Base-by-base conservation (phyloP, 768 basidiomycete species). In the Lentinula edodes region DNA sequence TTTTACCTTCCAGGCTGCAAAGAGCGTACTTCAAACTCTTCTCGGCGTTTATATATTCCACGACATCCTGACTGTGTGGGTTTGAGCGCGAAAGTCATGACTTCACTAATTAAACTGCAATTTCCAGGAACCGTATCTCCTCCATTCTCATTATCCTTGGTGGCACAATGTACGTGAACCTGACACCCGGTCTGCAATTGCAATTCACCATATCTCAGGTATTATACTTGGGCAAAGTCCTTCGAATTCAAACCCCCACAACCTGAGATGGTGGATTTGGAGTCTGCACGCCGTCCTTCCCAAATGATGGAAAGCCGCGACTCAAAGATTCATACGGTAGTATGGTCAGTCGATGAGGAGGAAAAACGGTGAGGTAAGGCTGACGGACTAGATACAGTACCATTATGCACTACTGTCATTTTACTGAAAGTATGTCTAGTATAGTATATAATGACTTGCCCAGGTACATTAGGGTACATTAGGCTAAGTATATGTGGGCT, bases 1-100 rank as follows among this genome's bases (percentile, higher is more conserved):
- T 18, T 63, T 60, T 2, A 28, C 41, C 34, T 56, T 56, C 52
- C 64, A 89, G 91, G 89, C 91, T 34, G 89, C 88, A 7, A 81
- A 89, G 61, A 90, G 90, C 6, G 93, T 93, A 18, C 76, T 95
- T 23, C 93, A 95, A 71, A 93, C 91, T 15, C 74, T 91, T 41
- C 74, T 93, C 23, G 91, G 90, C 6, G 88, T 91, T 20, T 86
- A 81, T 80, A 73, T 91, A 16, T 93, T 94, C 71, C 75, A 78
- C 5, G 93, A 95, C 68, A 65, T 90, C 62, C 76, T 94, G 46
- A 90, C 85, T 1, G 75, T 78, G 91, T 92, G 74, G 65, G 88
- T 80, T 80, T 23, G 16, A 23, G 13, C 16, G 9, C 28, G 20
- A 45, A 45, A 7, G 43, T n/a, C 46, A 48, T 48, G 8, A 48